These are phyloP conservation scores for Neurospora sp. DNA, from an alignment of 495 filamentous ascomycete genomes.

Conservation along the genomic window DNA sequence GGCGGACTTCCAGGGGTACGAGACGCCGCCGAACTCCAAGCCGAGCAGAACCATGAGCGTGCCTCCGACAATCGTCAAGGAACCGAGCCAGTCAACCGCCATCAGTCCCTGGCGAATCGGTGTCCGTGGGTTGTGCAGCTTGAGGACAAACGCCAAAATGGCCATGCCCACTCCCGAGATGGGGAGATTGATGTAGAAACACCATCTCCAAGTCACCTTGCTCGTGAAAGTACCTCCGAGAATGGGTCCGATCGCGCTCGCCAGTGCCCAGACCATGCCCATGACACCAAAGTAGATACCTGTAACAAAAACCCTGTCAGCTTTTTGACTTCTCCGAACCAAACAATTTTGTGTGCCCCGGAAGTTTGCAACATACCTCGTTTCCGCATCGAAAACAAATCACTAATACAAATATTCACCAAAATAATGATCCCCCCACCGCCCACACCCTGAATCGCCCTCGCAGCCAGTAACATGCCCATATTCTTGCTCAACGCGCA, in stretches of 20 bases:
- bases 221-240: slow-evolving; percentile 55
- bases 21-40: slow-evolving; percentile 66
- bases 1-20: slow-evolving; percentile 64
- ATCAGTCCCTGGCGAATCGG: slow-evolving; percentile 58
- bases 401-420: slow-evolving; percentile 72
- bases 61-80: slow-evolving; percentile 57
- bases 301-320: slow-evolving; percentile 36
- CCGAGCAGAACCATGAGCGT: slow-evolving; percentile 77
- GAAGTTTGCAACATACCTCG: slow-evolving; percentile 30
- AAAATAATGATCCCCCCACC: slow-evolving; percentile 73
- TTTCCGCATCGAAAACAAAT: slow-evolving; percentile 62
- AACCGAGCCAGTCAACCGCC: slow-evolving; percentile 69
- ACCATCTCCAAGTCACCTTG: slow-evolving; percentile 49
- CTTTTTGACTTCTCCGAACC: not conserved
- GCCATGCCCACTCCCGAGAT: slow-evolving; percentile 60
- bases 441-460: slow-evolving; percentile 75
- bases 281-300: slow-evolving; percentile 44
- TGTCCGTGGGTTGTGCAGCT: slow-evolving; percentile 67
- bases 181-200: slow-evolving; percentile 73
- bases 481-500: slow-evolving; percentile 58
- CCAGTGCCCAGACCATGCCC: slow-evolving; percentile 43
- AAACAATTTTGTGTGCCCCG: not conserved
- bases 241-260: slow-evolving; percentile 47
- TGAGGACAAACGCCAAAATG: slow-evolving; percentile 59
- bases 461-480: slow-evolving; percentile 62